Percentiles rank a stretch among this genome's conserved stretches.
Conservation (phyloP, 2,329 filamentous ascomycete species). For the Ophiostoma fasciatum region DNA sequence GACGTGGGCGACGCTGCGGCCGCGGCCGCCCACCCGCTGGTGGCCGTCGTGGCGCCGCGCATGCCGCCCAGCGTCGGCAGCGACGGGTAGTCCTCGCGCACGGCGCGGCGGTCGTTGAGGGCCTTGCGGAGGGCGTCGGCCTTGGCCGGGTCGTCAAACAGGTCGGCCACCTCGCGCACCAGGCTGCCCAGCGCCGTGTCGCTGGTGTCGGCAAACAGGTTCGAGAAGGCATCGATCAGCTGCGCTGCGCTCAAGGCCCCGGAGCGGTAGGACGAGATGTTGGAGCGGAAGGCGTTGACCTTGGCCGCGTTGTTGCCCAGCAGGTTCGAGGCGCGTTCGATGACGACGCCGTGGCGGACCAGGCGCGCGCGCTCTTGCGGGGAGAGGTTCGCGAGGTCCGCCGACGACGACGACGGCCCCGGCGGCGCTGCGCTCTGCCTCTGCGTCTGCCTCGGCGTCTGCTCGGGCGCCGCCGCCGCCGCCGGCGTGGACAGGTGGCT, state of each 20-base stretch:
- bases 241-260: conserved; percentile 55
- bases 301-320: conserved; percentile 64
- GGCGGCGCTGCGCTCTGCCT: background rate
- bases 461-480: conserved; percentile 15
- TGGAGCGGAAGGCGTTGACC: conserved; percentile 59
- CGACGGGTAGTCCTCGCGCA: conserved; percentile 90
- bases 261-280: conserved; percentile 65
- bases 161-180: conserved; percentile 78
- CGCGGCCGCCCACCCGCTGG: conserved; percentile 44
- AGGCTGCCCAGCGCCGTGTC: conserved; percentile 75
- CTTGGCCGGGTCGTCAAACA: conserved; percentile 74
- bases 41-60: conserved; percentile 42
- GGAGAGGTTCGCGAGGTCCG: conserved; percentile 37
- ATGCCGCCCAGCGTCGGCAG: conserved; percentile 62
- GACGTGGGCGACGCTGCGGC: conserved; percentile 47
- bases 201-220: conserved; percentile 64
- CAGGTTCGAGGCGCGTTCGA: conserved; percentile 70
- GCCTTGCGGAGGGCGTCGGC: conserved; percentile 60
- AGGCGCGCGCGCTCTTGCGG: conserved; percentile 70
- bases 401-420: conserved; percentile 35
- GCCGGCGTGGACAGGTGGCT: conserved; percentile 55
- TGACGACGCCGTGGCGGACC: conserved; percentile 67
- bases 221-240: conserved; percentile 77
- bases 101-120: conserved; percentile 91
- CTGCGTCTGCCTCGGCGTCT: background rate